Conservation (phyloP, 768 basidiomycete species). For the Sporobolomyces phaffii region DNA sequence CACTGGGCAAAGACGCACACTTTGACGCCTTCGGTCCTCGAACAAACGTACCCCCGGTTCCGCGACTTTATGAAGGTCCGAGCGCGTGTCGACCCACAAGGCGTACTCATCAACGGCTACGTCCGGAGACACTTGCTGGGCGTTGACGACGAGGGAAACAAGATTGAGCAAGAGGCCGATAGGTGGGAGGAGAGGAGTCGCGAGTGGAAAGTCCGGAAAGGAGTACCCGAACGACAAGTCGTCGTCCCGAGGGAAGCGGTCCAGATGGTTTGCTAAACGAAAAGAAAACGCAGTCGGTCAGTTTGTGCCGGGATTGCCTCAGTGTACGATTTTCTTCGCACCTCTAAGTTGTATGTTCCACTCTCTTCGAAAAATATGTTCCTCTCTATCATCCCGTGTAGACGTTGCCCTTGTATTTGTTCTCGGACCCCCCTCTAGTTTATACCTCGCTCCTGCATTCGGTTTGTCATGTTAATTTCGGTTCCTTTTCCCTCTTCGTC, state of each 20-base stretch:
- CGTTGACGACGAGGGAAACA: neutral
- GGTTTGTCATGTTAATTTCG: no score
- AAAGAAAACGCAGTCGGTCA: no score
- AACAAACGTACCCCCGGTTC: slow-evolving; percentile 70
- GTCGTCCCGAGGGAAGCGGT: neutral
- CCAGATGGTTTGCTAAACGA: slow-evolving; percentile 3
- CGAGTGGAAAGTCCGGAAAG: slow-evolving; percentile 6
- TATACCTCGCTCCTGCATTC: no score
- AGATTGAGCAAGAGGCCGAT: neutral
- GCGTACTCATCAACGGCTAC: slow-evolving; percentile 77
- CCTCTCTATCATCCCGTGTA: no score
- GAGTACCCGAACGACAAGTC: neutral
- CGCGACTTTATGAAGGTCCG: slow-evolving; percentile 67
- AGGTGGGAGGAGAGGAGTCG: slow-evolving; percentile 5
- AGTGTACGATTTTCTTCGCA: no score
- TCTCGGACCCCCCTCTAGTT: no score
- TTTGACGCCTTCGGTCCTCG: slow-evolving; percentile 60
- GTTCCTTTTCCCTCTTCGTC: no score
- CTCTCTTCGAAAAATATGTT: no score
- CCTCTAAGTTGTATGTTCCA: no score
- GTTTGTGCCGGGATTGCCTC: no score
- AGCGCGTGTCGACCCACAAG: slow-evolving; percentile 57
- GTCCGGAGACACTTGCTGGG: slow-evolving; percentile 70
- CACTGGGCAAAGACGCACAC: slow-evolving; percentile 95
- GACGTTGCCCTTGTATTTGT: no score